Evolutionary conservation across 2,329 filamentous ascomycete genomes (phyloP).

Genomic region (Rosellinia necatrix): DNA sequence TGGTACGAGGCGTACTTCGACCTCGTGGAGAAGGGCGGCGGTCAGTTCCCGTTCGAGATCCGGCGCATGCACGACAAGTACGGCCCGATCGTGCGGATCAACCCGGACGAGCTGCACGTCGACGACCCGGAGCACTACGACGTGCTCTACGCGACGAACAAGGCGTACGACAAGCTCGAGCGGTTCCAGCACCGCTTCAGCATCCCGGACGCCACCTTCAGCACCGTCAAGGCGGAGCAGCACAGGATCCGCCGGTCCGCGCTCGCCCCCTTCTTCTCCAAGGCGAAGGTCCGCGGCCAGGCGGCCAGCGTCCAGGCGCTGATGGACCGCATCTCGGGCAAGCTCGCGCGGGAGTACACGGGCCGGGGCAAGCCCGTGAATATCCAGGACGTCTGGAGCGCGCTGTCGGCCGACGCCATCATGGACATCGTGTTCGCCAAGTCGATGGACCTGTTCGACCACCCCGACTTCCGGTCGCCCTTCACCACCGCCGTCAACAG

Average conservation of each 20-base stretch:
- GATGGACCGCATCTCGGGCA: constrained; percentile 14
- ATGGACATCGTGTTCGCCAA: constrained; percentile 19
- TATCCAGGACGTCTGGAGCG: constrained; percentile 18
- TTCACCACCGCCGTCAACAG: constrained; percentile 10
- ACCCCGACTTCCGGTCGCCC: constrained; percentile 15
- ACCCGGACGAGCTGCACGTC: constrained; percentile 18
- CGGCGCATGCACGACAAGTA: constrained; percentile 17
- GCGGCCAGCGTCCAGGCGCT: neutral
- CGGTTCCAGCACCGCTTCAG: constrained; percentile 18
- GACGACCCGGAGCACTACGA: constrained; percentile 15
- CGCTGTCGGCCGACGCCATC: constrained; percentile 16
- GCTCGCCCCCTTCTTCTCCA: constrained; percentile 40
- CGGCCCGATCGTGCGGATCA: constrained; percentile 22
- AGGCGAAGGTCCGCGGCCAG: constrained; percentile 17
- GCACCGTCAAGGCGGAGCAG: constrained; percentile 17
- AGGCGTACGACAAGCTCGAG: constrained; percentile 18
- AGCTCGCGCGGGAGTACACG: constrained; percentile 22
- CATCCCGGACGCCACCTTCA: constrained; percentile 21
- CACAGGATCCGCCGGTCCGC: constrained; percentile 26
- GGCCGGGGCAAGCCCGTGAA: constrained; percentile 17
- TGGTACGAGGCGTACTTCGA: constrained; percentile 27
- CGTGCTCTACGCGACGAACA: constrained; percentile 7
- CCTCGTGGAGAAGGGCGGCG: constrained; percentile 15
- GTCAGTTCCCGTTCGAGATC: constrained; percentile 15
- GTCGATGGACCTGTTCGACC: constrained; percentile 1